Evolutionary conservation across 768 basidiomycete genomes (phyloP).

Genomic region (Pisolithus albus): DNA sequence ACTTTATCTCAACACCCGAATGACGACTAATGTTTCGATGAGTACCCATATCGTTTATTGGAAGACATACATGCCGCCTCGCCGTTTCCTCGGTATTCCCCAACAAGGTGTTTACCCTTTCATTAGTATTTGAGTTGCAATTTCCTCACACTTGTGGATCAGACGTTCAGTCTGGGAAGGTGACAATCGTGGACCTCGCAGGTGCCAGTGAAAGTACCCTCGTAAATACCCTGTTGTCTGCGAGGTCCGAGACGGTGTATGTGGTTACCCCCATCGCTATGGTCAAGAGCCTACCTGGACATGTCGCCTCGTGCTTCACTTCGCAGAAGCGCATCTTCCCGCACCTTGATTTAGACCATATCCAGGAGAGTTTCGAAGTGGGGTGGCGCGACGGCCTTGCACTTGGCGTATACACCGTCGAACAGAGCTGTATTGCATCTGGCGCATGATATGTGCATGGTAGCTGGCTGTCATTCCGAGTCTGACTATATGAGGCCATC

Average conservation of each 20-base stretch:
- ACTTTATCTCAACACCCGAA: slow-evolving; percentile 24
- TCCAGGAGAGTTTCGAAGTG: slow-evolving; percentile 23
- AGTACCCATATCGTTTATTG: slow-evolving; percentile 27
- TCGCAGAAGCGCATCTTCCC: slow-evolving; percentile 24
- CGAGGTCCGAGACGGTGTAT: slow-evolving; percentile 10
- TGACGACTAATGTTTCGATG: slow-evolving; percentile 5
- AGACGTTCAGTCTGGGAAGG: slow-evolving; percentile 21
- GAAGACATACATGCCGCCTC: slow-evolving; percentile 37
- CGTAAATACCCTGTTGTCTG: slow-evolving; percentile 10
- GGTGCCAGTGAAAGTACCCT: slow-evolving; percentile 19
- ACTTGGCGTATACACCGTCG: slow-evolving; percentile 27
- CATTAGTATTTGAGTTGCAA: not conserved
- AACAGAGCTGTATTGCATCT: slow-evolving; percentile 6
- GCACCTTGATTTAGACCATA: slow-evolving; percentile 34
- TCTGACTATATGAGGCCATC: too few species aligned
- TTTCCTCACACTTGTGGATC: not conserved
- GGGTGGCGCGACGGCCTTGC: slow-evolving; percentile 26
- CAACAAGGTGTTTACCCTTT: slow-evolving; percentile 14
- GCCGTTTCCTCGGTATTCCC: slow-evolving; percentile 28
- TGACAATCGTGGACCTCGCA: slow-evolving; percentile 24
- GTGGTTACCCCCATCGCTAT: slow-evolving; percentile 29
- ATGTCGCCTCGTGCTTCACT: slow-evolving; percentile 18
- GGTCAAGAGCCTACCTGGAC: slow-evolving; percentile 11
- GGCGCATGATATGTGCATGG: slow-evolving; percentile 1
- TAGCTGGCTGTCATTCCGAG: not conserved